A percentile compares a stretch with the other conserved stretches of the same genome.
Conservation (phyloP, 2,329 filamentous ascomycete species). For the Ampelomyces quisqualis region DNA sequence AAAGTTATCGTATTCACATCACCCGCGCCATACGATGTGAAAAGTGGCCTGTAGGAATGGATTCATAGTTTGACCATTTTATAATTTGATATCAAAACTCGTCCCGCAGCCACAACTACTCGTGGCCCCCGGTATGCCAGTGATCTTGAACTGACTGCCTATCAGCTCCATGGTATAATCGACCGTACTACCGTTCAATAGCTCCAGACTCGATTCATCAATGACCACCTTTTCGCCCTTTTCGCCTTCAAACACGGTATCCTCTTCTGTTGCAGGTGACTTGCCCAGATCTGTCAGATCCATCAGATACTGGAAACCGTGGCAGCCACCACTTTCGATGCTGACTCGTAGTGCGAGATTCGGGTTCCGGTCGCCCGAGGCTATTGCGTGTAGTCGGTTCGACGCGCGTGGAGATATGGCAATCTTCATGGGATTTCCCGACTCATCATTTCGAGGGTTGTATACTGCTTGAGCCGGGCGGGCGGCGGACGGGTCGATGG, state of each 20-base stretch:
- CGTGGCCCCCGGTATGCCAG: conserved; percentile 85
- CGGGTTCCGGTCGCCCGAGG: conserved; percentile 61
- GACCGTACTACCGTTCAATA: conserved; percentile 90
- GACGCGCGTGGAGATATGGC: conserved; percentile 78
- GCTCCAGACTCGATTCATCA: conserved; percentile 80
- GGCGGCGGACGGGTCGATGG: conserved; percentile 21
- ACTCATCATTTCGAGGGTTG: conserved; percentile 78
- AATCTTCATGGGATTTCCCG: conserved; percentile 80
- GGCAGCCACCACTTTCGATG: conserved; percentile 91
- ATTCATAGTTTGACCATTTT: not conserved
- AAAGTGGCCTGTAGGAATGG: too few relatives aligned
- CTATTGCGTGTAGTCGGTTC: conserved; percentile 68
- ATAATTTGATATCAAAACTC: conserved; percentile 84
- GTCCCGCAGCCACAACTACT: conserved; percentile 97
- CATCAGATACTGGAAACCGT: conserved; percentile 98
- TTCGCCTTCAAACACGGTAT: conserved; percentile 79
- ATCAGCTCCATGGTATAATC: conserved; percentile 97
- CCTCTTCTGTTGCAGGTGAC: conserved; percentile 61
- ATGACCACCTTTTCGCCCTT: conserved; percentile 76
- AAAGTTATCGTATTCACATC: too few relatives aligned
- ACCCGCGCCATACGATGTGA: too few relatives aligned
- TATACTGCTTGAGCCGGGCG: conserved; percentile 44
- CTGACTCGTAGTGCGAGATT: conserved; percentile 84
- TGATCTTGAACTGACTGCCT: conserved; percentile 92
- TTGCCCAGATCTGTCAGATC: conserved; percentile 68